A percentile compares a stretch with the other conserved stretches of the same genome.
These are phyloP conservation scores for Lachancea meyersii DNA, from an alignment of 805 yeast species.

Conservation along the genomic window DNA sequence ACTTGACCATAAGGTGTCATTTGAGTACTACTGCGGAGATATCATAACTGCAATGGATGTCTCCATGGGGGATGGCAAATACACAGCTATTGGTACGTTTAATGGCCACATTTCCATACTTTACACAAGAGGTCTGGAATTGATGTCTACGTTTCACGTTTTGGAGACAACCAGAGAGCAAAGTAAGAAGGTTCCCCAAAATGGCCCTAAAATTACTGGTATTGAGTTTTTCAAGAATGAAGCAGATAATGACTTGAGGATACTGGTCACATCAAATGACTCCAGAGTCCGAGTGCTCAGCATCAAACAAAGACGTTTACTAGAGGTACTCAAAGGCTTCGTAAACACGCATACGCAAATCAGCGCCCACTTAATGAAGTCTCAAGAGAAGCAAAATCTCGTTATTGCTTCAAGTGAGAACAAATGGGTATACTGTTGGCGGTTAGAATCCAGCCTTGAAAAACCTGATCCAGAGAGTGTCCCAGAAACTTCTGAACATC, in stretches of 20 bases:
- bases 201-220: slow-evolving; percentile 68
- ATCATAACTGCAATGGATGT: slow-evolving; percentile 70
- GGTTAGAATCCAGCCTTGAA: slow-evolving; percentile 31
- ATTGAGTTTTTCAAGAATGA: slow-evolving; percentile 43
- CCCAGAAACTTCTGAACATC: slow-evolving; percentile 13
- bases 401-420: slow-evolving; percentile 82
- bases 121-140: slow-evolving; percentile 57
- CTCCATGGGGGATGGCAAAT: slow-evolving; percentile 55
- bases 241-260: slow-evolving; percentile 32
- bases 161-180: slow-evolving; percentile 32
- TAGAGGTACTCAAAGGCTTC: slow-evolving; percentile 67
- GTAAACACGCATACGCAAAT: slow-evolving; percentile 68
- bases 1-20: slow-evolving; percentile 61
- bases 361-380: slow-evolving; percentile 39
- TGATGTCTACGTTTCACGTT: slow-evolving; percentile 40
- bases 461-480: slow-evolving; percentile 4
- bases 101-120: slow-evolving; percentile 60
- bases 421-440: slow-evolving; percentile 83
- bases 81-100: slow-evolving; percentile 69
- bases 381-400: slow-evolving; percentile 28
- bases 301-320: slow-evolving; percentile 45
- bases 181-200: slow-evolving; percentile 18
- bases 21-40: slow-evolving; percentile 53
- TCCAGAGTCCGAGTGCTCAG: slow-evolving; percentile 68
- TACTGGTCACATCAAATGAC: slow-evolving; percentile 74